Conservation (phyloP, 805 yeast genomes). For the Pichia manshurica region DNA sequence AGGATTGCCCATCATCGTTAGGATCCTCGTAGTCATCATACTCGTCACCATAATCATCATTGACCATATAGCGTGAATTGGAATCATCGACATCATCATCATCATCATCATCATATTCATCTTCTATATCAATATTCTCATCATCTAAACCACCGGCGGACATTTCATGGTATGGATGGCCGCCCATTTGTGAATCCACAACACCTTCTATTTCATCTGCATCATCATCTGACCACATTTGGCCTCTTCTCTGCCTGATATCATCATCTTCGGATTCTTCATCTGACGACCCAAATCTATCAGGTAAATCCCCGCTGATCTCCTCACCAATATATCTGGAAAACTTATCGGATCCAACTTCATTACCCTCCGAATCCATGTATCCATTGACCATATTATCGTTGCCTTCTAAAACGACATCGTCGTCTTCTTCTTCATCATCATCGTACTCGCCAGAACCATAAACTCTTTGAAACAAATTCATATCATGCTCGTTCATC, state of each 20-base stretch:
- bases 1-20: constrained; percentile 74
- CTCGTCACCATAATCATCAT: constrained; percentile 11
- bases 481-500: constrained; percentile 32
- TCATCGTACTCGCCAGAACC: constrained; percentile 24
- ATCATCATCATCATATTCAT: constrained; percentile 16
- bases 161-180: constrained; percentile 33
- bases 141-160: constrained; percentile 34
- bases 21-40: constrained; percentile 76
- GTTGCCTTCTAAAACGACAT: constrained; percentile 17
- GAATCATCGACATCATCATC: constrained; percentile 34
- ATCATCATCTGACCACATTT: constrained; percentile 10
- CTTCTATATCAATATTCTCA: constrained; percentile 42
- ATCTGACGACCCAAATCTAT: constrained; percentile 46
- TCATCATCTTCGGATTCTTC: constrained; percentile 54
- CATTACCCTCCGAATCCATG: constrained; percentile 22
- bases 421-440: constrained; percentile 19
- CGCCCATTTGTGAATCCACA: constrained; percentile 28
- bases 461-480: constrained; percentile 26
- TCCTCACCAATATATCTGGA: constrained; percentile 75
- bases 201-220: constrained; percentile 10
- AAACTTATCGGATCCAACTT: constrained; percentile 44
- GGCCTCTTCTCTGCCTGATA: background rate
- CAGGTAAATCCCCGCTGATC: constrained; percentile 49
- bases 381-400: constrained; percentile 17
- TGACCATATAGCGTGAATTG: background rate